Evolutionary conservation across 2,329 filamentous ascomycete species (phyloP), one percentile per base, ranked within the genome.

Genomic region (Raffaelea deltoideospora): DNA sequence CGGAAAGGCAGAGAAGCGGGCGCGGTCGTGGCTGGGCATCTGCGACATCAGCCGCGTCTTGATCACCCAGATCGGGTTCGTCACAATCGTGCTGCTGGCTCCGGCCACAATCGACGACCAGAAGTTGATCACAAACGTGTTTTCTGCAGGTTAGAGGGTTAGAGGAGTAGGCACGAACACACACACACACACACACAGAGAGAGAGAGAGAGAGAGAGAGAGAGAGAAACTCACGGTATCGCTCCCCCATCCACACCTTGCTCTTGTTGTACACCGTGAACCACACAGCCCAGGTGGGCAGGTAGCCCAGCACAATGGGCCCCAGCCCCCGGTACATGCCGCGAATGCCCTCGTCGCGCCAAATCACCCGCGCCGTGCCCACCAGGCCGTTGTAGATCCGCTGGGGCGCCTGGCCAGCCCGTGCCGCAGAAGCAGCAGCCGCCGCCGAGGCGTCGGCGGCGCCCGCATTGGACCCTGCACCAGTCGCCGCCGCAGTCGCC

Each of bases 31-130:
- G 43, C 50, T 45, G 50, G 50, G 68, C 53, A 50, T 80, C 61
- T 96, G 90, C 27, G 90, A 94, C 90, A 96, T 96, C 48, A 98
- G 72, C 47, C 90, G 72, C 34, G 90, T 98, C 61, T 98, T 98
- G 63, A 98, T 94, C 27, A 98, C 90, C 90, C 90, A 98, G 42
- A 98, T 98, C 1, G 90, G 90, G 56, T 96, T 98, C 19, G 90
- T 98, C 43, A 79, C 81, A 44, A 96, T 69, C 4, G 90, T 98
- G 47, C 87, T 95, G 61, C 82, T 94, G 42, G 77, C 86, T 37
- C 90, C 90, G 19, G 88, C 90, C 39, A 86, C 72, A 42, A 98
- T 74, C 10, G 90, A 94, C 18, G 90, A 90, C 64, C 82, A 87
- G 46, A 90, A 79, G 52, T 84, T 85, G 49, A 88, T 72, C 31